Evolutionary conservation across 179 eudicot genomes (phyloP).

Genomic region (Beta lomatogona): DNA sequence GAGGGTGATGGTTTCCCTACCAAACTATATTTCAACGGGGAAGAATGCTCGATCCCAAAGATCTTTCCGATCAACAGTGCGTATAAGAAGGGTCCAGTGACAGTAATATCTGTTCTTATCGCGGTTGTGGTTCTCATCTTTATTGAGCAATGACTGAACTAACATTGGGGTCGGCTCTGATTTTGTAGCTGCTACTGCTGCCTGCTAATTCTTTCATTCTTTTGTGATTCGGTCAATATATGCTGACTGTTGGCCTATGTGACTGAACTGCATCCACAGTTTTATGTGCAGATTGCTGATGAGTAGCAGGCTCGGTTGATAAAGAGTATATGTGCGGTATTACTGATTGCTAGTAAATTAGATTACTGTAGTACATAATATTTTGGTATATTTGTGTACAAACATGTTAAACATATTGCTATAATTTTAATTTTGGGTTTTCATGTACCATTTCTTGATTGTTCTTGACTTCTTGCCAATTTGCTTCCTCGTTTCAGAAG

Average conservation of each 20-base stretch:
- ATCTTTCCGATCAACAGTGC: slow-evolving; percentile 50
- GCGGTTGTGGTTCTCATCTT: slow-evolving; percentile 39
- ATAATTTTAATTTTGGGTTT: neutral
- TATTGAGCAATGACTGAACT: slow-evolving; percentile 24
- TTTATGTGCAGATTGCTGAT: slow-evolving; percentile 26
- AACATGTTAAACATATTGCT: slow-evolving; percentile 24
- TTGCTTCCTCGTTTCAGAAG: neutral
- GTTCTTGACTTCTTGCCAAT: slow-evolving; percentile 3
- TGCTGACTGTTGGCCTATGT: slow-evolving; percentile 24
- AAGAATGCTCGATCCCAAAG: slow-evolving; percentile 75
- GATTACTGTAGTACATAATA: slow-evolving; percentile 28
- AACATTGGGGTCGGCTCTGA: slow-evolving; percentile 8
- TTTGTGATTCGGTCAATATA: slow-evolving; percentile 34
- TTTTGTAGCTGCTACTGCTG: slow-evolving; percentile 28
- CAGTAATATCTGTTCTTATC: slow-evolving; percentile 31
- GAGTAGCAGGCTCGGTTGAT: slow-evolving; percentile 21
- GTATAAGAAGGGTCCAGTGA: slow-evolving; percentile 21
- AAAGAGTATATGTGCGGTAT: slow-evolving; percentile 17
- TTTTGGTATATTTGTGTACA: slow-evolving; percentile 32
- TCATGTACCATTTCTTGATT: neutral
- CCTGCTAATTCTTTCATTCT: slow-evolving; percentile 50
- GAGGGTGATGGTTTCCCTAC: slow-evolving; percentile 78
- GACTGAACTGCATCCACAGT: slow-evolving; percentile 25
- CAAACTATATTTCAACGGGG: slow-evolving; percentile 83
- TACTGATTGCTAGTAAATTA: slow-evolving; percentile 23